A percentile compares a stretch with the other conserved stretches of the same genome.
phyloP scores from a whole-genome alignment of 805 yeast species.

The Lipomyces sp. region DNA sequence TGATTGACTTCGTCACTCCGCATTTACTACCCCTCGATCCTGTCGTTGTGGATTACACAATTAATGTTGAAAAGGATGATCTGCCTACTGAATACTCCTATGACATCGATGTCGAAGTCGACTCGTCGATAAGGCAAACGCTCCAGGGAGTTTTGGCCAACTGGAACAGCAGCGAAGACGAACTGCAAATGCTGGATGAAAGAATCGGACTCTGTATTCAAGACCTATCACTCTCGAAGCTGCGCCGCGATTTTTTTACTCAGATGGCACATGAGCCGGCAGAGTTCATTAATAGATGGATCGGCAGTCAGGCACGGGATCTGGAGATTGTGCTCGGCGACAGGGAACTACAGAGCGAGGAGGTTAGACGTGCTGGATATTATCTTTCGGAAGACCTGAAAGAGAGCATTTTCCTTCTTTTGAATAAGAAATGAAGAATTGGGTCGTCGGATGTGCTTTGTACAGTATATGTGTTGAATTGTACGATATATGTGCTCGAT shows the following conservation, averaged over 20 bases:
- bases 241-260: conserved; percentile 74
- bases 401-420: conserved; percentile 62
- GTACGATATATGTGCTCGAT: no score
- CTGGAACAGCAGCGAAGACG: conserved; percentile 43
- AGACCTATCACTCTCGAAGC: conserved; percentile 49
- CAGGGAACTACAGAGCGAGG: conserved; percentile 83
- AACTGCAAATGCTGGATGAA: conserved; percentile 45
- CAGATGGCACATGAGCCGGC: conserved; percentile 75
- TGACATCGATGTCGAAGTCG: conserved; percentile 65
- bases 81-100: conserved; percentile 55
- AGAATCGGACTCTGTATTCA: conserved; percentile 49
- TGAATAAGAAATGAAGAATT: conserved; percentile 12
- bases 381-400: conserved; percentile 69
- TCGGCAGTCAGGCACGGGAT: conserved; percentile 77
- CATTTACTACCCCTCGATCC: conserved; percentile 79
- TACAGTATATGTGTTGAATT: no score
- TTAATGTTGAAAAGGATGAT: conserved; percentile 71
- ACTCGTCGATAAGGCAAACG: conserved; percentile 38
- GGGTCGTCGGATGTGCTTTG: background rate
- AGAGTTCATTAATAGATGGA: conserved; percentile 66
- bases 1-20: conserved; percentile 64
- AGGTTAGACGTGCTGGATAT: conserved; percentile 78
- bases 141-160: conserved; percentile 40
- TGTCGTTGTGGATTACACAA: conserved; percentile 66
- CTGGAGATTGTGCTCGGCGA: conserved; percentile 85